These are phyloP conservation scores for Vaccinium darrowii DNA, from an alignment of 148 eudicot genomes.

Conservation along the genomic window DNA sequence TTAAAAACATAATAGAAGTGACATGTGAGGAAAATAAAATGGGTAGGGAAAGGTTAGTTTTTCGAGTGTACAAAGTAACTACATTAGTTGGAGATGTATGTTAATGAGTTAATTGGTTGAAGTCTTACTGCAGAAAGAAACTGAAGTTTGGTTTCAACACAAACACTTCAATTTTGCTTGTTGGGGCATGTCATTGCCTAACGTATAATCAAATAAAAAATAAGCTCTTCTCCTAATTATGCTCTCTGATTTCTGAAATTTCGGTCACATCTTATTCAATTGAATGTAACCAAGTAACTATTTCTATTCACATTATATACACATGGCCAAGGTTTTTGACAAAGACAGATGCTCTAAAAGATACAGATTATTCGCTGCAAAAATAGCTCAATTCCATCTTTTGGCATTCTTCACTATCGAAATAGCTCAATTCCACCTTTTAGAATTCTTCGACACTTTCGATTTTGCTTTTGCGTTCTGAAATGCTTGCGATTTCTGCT, in stretches of 20 bases:
- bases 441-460: constrained; percentile 63
- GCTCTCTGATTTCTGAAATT: neutral
- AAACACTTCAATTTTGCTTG: too few species aligned
- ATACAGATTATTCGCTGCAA: neutral
- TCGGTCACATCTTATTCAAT: neutral
- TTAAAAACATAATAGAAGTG: too few species aligned
- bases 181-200: too few species aligned
- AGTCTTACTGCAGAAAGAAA: neutral
- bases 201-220: too few species aligned
- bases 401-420: constrained; percentile 51
- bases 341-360: constrained; percentile 7
- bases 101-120: neutral
- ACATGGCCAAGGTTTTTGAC: constrained; percentile 7
- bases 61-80: too few species aligned
- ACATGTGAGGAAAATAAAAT: too few species aligned
- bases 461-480: constrained; percentile 91
- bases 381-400: constrained; percentile 67
- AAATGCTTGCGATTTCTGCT: constrained; percentile 81
- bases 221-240: too few species aligned
- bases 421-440: constrained; percentile 72
- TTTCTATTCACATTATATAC: constrained; percentile 13
- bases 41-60: neutral
- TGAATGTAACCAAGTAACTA: neutral
- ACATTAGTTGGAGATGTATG: too few species aligned
- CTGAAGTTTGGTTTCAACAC: too few species aligned